phyloP scores from a whole-genome alignment of 2,329 filamentous ascomycete genomes.

The Hypoxylon rubiginosum region DNA sequence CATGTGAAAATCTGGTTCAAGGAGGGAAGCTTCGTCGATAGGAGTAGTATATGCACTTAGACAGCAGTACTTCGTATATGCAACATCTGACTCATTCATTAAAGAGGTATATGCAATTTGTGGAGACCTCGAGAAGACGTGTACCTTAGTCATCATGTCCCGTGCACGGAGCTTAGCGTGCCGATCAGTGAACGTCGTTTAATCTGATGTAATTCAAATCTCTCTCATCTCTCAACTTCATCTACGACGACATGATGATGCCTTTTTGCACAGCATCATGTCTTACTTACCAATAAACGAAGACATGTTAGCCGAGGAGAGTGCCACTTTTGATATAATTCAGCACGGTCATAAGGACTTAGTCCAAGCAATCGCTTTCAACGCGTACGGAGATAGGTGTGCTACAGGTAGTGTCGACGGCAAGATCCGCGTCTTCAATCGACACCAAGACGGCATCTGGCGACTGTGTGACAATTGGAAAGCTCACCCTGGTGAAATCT shows the following conservation, averaged over 20 bases:
- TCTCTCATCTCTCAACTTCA: slow-evolving; percentile 8
- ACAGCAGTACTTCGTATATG: too few relatives aligned
- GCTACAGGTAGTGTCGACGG: slow-evolving; percentile 93
- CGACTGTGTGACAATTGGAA: slow-evolving; percentile 87
- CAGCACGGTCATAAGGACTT: slow-evolving; percentile 83
- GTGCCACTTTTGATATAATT: slow-evolving; percentile 70
- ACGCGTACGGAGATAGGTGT: slow-evolving; percentile 91
- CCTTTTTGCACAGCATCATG: slow-evolving; percentile 35
- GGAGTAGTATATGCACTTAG: too few relatives aligned
- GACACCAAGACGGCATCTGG: slow-evolving; percentile 83
- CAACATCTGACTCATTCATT: too few relatives aligned
- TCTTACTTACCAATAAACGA: slow-evolving; percentile 42
- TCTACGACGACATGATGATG: slow-evolving; percentile 30
- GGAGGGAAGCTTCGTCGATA: too few relatives aligned
- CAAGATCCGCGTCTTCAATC: slow-evolving; percentile 91
- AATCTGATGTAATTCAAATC: not conserved
- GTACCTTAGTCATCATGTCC: not conserved
- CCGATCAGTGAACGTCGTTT: not conserved
- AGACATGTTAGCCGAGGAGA: slow-evolving; percentile 53
- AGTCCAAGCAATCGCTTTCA: slow-evolving; percentile 88
- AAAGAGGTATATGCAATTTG: too few relatives aligned
- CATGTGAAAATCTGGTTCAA: too few relatives aligned
- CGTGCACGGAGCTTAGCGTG: not conserved
- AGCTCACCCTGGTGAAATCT: slow-evolving; percentile 89
- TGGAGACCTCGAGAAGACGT: too few relatives aligned